Percentiles rank a stretch among this genome's conserved stretches.
These are phyloP conservation scores for Camellia sinensis DNA, from an alignment of 148 eudicot species.

Conservation along the genomic window DNA sequence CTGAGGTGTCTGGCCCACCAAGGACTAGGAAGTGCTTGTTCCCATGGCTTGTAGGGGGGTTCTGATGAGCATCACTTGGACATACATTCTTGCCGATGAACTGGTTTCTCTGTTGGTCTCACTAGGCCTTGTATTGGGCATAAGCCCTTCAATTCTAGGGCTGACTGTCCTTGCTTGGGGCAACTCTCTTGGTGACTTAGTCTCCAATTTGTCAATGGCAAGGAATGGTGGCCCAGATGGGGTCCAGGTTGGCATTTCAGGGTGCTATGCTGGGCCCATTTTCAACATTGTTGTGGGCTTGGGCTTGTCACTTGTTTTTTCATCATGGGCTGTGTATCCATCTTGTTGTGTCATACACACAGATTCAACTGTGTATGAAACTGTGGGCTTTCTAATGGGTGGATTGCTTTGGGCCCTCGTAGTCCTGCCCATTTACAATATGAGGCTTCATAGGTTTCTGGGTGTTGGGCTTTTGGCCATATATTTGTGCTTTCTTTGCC, in stretches of 20 bases:
- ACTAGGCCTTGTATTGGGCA: constrained; percentile 23
- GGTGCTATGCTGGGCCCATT: constrained; percentile 29
- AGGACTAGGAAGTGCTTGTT: constrained; percentile 11
- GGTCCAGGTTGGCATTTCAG: constrained; percentile 28
- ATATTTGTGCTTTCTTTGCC: constrained; percentile 26
- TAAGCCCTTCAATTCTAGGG: constrained; percentile 28
- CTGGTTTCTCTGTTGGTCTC: constrained; percentile 28
- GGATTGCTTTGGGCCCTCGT: constrained; percentile 31
- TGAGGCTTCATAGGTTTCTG: constrained; percentile 21
- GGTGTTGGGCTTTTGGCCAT: constrained; percentile 26
- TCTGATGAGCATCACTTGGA: constrained; percentile 36
- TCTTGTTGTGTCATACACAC: not conserved
- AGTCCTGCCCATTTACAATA: constrained; percentile 18
- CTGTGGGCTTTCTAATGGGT: constrained; percentile 20
- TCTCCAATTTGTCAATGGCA: constrained; percentile 25
- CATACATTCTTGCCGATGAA: constrained; percentile 27
- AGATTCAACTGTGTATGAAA: constrained; percentile 20
- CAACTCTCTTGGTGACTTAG: constrained; percentile 30
- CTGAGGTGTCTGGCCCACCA: constrained; percentile 17
- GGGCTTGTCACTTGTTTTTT: constrained; percentile 20
- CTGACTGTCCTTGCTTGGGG: constrained; percentile 38
- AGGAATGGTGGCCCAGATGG: constrained; percentile 23
- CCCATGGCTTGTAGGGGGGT: constrained; percentile 23
- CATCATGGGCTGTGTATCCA: constrained; percentile 20
- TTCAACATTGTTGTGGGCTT: constrained; percentile 26